Conservation (phyloP, 345 rosid genomes). For the Rhodomyrtus tomentosa region DNA sequence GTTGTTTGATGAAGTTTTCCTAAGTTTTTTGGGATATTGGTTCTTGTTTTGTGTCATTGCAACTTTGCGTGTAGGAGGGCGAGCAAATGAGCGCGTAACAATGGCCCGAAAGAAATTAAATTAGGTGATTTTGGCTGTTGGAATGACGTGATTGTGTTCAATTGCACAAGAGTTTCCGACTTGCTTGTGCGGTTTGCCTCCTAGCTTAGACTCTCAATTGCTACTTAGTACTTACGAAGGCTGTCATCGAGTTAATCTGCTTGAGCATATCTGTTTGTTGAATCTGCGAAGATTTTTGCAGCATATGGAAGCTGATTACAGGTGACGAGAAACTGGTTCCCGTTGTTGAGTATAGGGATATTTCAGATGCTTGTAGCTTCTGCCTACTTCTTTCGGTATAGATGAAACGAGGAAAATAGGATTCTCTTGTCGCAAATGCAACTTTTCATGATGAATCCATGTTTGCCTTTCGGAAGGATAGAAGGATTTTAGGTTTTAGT, state of each 20-base stretch:
- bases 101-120: neutral
- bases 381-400: neutral
- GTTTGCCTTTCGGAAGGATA: neutral
- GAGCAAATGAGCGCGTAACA: neutral
- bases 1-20: neutral
- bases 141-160: neutral
- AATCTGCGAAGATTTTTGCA: neutral
- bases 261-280: neutral
- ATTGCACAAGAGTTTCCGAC: neutral
- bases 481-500: neutral
- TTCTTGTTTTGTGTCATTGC: neutral
- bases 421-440: neutral
- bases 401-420: neutral
- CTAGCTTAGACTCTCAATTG: neutral
- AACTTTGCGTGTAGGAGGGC: neutral
- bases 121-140: neutral
- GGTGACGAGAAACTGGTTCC: neutral
- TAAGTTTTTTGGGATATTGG: neutral
- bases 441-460: neutral
- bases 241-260: neutral
- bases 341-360: neutral
- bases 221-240: neutral
- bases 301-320: neutral
- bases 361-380: neutral
- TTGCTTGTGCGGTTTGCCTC: neutral